A percentile compares a stretch with the other conserved stretches of the same genome.
Conservation (phyloP, 2,329 filamentous ascomycete genomes). For the Blastomyces gilchristii region DNA sequence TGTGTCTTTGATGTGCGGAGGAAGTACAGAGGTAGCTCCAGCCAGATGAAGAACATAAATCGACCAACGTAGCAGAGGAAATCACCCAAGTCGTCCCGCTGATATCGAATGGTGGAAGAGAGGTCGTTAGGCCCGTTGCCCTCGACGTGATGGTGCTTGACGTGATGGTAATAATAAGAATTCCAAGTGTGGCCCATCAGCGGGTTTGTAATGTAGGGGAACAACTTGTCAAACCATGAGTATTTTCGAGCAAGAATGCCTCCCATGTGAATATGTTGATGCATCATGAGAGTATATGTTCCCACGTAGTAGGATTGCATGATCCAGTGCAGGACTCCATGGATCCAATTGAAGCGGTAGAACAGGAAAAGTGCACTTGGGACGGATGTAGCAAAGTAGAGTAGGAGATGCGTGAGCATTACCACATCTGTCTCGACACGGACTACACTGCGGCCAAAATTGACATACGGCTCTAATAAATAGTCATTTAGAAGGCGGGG, state of each 20-base stretch:
- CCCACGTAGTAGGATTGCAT: constrained; percentile 62
- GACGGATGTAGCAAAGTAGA: constrained; percentile 60
- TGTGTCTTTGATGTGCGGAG: constrained; percentile 48
- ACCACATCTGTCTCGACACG: constrained; percentile 62
- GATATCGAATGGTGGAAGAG: constrained; percentile 65
- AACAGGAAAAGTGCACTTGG: constrained; percentile 59
- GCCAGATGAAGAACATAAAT: constrained; percentile 64
- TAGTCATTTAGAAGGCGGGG: constrained; percentile 37
- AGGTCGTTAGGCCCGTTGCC: constrained; percentile 68
- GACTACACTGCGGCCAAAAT: constrained; percentile 46
- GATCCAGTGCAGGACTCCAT: constrained; percentile 54
- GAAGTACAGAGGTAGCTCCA: constrained; percentile 67
- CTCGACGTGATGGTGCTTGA: constrained; percentile 78
- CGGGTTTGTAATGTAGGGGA: constrained; percentile 65
- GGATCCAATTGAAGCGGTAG: constrained; percentile 55
- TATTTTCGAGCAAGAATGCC: constrained; percentile 53
- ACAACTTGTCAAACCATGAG: constrained; percentile 50
- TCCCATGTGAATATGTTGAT: constrained; percentile 72
- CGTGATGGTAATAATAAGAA: constrained; percentile 74
- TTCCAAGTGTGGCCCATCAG: constrained; percentile 79
- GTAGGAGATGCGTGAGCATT: constrained; percentile 64
- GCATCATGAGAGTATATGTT: constrained; percentile 69
- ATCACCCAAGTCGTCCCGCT: constrained; percentile 56
- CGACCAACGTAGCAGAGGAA: constrained; percentile 64
- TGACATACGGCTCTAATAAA: constrained; percentile 51